Evolutionary conservation across 257 asterid genomes (phyloP).

Genomic region (Osmanthus fragrans): DNA sequence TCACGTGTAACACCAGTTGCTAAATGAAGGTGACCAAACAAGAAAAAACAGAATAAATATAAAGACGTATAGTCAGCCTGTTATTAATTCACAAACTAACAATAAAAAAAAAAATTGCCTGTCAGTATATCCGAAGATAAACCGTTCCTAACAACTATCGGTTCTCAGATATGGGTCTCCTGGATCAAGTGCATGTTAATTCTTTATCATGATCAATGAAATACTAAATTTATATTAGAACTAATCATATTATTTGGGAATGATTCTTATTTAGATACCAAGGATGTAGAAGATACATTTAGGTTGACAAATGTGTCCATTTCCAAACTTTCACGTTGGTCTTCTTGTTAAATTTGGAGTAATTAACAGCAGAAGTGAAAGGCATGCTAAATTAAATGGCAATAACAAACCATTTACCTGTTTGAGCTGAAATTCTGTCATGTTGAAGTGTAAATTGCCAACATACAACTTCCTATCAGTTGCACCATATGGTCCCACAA

Average conservation of each 20-base stretch:
- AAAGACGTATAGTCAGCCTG: neutral
- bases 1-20: neutral
- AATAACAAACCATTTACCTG: slow-evolving; percentile 51
- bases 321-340: neutral
- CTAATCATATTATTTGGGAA: neutral
- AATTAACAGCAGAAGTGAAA: neutral
- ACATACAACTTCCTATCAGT: slow-evolving; percentile 91
- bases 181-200: neutral
- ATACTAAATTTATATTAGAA: neutral
- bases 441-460: slow-evolving; percentile 92
- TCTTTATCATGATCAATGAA: neutral
- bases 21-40: neutral
- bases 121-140: neutral
- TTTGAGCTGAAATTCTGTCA: slow-evolving; percentile 92
- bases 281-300: neutral
- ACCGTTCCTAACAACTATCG: neutral
- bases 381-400: slow-evolving; percentile 8
- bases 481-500: slow-evolving; percentile 89
- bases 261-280: neutral
- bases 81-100: neutral
- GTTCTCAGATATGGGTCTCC: neutral
- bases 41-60: neutral
- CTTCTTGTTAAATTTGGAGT: neutral
- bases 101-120: neutral
- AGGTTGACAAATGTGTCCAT: neutral